Conservation (phyloP, 1,284 basidiomycete species). For the Spongiforma sp. region DNA sequence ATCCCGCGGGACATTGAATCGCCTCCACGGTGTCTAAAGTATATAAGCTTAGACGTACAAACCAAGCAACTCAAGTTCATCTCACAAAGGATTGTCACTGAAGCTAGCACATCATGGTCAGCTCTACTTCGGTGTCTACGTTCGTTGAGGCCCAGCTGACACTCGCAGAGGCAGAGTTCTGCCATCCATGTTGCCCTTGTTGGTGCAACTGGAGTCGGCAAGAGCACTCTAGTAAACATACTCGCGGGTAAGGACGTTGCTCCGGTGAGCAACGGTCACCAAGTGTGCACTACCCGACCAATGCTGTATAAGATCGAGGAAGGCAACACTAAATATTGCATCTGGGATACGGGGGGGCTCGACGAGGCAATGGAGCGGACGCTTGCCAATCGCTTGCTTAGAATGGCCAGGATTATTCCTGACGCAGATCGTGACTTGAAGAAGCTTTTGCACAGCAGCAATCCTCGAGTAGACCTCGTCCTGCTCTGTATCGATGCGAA, state of each 20-base stretch:
- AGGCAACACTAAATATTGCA: constrained; percentile 12
- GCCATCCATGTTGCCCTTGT: constrained; percentile 27
- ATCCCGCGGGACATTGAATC: too few species aligned
- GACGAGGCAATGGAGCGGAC: constrained; percentile 21
- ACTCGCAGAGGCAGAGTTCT: constrained; percentile 5
- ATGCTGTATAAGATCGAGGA: constrained; percentile 16
- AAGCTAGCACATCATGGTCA: constrained; percentile 23
- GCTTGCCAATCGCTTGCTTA: constrained; percentile 8
- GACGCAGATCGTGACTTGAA: constrained; percentile 27
- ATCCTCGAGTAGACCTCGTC: constrained; percentile 23
- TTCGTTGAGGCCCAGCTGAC: constrained; percentile 2
- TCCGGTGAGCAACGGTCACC: constrained; percentile 20
- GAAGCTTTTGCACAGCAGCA: constrained; percentile 15
- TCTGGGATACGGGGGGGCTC: constrained; percentile 35
- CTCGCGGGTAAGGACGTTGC: constrained; percentile 22
- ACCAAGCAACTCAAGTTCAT: constrained; percentile 1
- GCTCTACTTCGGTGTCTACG: constrained; percentile 4
- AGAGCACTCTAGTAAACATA: constrained; percentile 35
- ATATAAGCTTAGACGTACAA: background rate
- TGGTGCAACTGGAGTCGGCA: constrained; percentile 31
- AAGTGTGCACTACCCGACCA: constrained; percentile 25
- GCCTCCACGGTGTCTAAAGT: constrained; percentile 8
- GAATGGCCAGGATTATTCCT: constrained; percentile 3
- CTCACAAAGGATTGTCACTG: background rate
- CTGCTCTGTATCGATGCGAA: constrained; percentile 27